Conservation (phyloP, 805 yeast genomes). For the Kregervanrija fluxuum region DNA sequence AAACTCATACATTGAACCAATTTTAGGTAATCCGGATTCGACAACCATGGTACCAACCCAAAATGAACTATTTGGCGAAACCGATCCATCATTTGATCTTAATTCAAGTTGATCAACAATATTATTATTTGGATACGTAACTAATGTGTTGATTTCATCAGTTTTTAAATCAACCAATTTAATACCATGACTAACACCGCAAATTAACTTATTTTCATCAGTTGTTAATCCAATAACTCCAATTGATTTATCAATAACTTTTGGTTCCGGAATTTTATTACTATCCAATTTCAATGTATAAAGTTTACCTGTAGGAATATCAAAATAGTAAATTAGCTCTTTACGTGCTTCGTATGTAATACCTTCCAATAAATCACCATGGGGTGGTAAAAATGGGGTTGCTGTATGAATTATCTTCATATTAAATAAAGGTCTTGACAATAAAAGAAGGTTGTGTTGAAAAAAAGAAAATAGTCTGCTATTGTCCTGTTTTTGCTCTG, state of each 20-base stretch:
- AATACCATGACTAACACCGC: conserved; percentile 62
- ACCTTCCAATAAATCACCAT: conserved; percentile 56
- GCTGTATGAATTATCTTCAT: background rate
- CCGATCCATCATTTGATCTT: conserved; percentile 78
- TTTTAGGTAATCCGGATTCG: conserved; percentile 14
- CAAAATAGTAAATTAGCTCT: conserved; percentile 45
- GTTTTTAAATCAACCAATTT: conserved; percentile 43
- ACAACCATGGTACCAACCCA: conserved; percentile 75
- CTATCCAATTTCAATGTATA: conserved; percentile 22
- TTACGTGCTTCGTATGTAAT: conserved; percentile 53
- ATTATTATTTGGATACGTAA: conserved; percentile 33
- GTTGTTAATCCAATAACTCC: conserved; percentile 71
- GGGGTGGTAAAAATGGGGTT: conserved; percentile 22
- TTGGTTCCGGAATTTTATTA: conserved; percentile 27
- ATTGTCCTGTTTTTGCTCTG: too few species aligned
- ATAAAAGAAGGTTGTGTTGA: too few species aligned
- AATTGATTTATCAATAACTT: conserved; percentile 33
- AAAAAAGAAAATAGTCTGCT: too few species aligned
- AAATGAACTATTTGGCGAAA: conserved; percentile 69
- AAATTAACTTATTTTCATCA: conserved; percentile 45
- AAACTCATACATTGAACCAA: conserved; percentile 49
- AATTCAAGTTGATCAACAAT: conserved; percentile 24
- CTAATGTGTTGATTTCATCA: conserved; percentile 29
- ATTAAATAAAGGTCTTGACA: too few species aligned
- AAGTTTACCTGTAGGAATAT: conserved; percentile 35